Evolutionary conservation across 192 early-diverging fungal genomes (phyloP).

Genomic region (Backusella tuberculispora): DNA sequence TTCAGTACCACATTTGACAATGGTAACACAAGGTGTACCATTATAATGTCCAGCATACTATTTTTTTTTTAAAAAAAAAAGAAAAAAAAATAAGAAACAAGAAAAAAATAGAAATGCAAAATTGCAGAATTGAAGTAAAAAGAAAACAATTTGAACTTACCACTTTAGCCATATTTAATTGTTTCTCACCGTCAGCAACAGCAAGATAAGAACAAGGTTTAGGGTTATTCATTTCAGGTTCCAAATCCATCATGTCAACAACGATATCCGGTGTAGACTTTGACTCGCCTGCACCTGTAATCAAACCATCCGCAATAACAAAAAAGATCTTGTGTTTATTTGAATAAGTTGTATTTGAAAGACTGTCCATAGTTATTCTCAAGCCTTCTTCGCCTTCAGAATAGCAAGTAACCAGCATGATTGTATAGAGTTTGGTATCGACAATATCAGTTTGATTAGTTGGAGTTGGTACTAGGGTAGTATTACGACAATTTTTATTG

Average conservation of each 20-base stretch:
- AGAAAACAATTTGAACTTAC: slow-evolving; percentile 36
- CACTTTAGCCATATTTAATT: slow-evolving; percentile 85
- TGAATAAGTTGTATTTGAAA: slow-evolving; percentile 81
- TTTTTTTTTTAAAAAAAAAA: not conserved
- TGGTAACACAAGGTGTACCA: slow-evolving; percentile 63
- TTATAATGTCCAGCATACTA: slow-evolving; percentile 74
- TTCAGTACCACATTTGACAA: slow-evolving; percentile 77
- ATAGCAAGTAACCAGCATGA: slow-evolving; percentile 90
- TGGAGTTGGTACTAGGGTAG: too few relatives aligned
- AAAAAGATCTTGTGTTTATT: slow-evolving; percentile 86
- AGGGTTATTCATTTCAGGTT: slow-evolving; percentile 62
- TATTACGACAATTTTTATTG: too few relatives aligned
- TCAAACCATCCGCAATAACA: slow-evolving; percentile 91
- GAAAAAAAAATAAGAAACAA: not conserved
- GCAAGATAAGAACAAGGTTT: slow-evolving; percentile 78
- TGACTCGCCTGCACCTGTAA: slow-evolving; percentile 81
- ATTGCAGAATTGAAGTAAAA: slow-evolving; percentile 1
- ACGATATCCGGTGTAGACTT: slow-evolving; percentile 79
- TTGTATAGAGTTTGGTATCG: slow-evolving; percentile 58
- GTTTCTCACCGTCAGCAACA: slow-evolving; percentile 77
- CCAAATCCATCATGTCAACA: slow-evolving; percentile 75
- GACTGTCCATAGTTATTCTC: slow-evolving; percentile 80
- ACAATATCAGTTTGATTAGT: slow-evolving; percentile 1
- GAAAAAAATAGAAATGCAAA: not conserved
- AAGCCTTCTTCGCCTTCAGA: slow-evolving; percentile 86